Conservation (phyloP, 345 rosid genomes). For the Murraya paniculata region DNA sequence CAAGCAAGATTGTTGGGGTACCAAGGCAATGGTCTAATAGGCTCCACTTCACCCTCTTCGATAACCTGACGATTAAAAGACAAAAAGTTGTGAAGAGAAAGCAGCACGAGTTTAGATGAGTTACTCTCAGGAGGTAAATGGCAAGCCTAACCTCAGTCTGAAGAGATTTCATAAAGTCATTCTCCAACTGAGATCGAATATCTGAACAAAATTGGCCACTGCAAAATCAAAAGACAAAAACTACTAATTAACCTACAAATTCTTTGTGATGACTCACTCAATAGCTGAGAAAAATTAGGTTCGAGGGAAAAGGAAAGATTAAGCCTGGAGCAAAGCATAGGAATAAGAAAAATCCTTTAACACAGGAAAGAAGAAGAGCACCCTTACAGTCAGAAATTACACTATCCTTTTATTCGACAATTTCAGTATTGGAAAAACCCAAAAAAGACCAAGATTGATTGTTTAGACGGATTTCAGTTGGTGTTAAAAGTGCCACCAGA, state of each 20-base stretch:
- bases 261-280: background rate
- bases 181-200: constrained; percentile 64
- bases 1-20: constrained; percentile 87
- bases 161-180: constrained; percentile 78
- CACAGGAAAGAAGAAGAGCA: background rate
- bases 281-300: background rate
- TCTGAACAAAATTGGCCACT: constrained; percentile 86
- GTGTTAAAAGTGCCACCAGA: background rate
- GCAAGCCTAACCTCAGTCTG: constrained; percentile 53
- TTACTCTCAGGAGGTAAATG: background rate
- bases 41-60: constrained; percentile 69
- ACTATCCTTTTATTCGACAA: background rate
- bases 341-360: background rate
- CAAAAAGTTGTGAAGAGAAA: background rate
- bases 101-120: constrained; percentile 2
- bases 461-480: background rate
- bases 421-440: background rate
- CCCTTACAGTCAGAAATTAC: background rate
- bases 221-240: constrained; percentile 26
- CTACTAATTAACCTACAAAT: background rate
- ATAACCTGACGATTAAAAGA: constrained; percentile 34
- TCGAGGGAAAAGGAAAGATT: background rate
- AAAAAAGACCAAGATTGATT: background rate
- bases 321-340: background rate
- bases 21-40: constrained; percentile 88